These are phyloP conservation scores for Fusarium globosum DNA, from an alignment of 2,329 filamentous ascomycete genomes.

Conservation along the genomic window DNA sequence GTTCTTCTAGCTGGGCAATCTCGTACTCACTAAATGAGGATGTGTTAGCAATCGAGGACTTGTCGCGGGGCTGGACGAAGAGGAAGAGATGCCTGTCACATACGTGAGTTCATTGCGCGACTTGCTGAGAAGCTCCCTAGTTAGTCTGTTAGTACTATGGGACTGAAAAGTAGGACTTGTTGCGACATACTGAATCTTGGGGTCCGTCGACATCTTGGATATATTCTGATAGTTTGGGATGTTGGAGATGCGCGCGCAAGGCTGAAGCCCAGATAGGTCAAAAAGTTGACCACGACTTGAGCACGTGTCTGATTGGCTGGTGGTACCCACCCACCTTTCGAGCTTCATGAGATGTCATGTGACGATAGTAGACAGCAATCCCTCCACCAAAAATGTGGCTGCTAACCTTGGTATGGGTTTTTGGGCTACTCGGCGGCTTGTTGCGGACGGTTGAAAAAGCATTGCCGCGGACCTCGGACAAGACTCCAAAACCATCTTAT, in stretches of 20 bases:
- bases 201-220: constrained; percentile 66
- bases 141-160: constrained; percentile 44
- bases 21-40: constrained; percentile 80
- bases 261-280: constrained; percentile 49
- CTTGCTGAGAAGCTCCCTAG: constrained; percentile 88
- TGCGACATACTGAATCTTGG: constrained; percentile 75
- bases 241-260: constrained; percentile 48
- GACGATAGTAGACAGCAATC: constrained; percentile 17
- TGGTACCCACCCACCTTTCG: background rate
- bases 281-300: constrained; percentile 45
- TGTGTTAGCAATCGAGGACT: constrained; percentile 31
- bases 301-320: constrained; percentile 44
- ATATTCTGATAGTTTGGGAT: constrained; percentile 28
- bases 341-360: constrained; percentile 34
- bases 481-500: constrained; percentile 27
- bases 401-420: constrained; percentile 33
- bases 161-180: background rate
- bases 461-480: constrained; percentile 46
- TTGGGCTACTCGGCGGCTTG: constrained; percentile 37
- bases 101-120: constrained; percentile 92
- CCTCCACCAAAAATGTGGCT: constrained; percentile 33
- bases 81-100: constrained; percentile 47
- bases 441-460: constrained; percentile 48
- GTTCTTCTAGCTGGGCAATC: constrained; percentile 75
- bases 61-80: constrained; percentile 25